phyloP scores from a whole-genome alignment of 345 rosid species.

The Boechera retrofracta region DNA sequence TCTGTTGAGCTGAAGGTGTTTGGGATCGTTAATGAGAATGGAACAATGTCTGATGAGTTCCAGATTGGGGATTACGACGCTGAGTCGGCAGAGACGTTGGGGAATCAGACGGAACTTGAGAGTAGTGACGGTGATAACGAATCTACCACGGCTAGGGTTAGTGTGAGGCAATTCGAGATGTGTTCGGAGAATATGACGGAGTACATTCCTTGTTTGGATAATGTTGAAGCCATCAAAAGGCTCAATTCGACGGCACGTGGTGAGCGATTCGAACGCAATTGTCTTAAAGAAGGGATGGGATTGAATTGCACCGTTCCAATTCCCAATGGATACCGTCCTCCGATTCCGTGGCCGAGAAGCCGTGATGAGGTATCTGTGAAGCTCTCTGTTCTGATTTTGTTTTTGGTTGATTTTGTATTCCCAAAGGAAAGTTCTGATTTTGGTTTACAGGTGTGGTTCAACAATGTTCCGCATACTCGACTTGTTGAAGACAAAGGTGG shows the following conservation, averaged over 20 bases:
- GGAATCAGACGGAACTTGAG: conserved; percentile 49
- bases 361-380: conserved; percentile 76
- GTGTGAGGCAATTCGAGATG: conserved; percentile 50
- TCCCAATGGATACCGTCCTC: conserved; percentile 72
- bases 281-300: conserved; percentile 66
- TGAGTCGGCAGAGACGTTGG: conserved; percentile 59
- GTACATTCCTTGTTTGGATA: conserved; percentile 90
- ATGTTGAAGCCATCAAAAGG: conserved; percentile 64
- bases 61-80: conserved; percentile 83
- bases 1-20: conserved; percentile 52
- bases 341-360: conserved; percentile 93
- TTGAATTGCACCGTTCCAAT: conserved; percentile 83
- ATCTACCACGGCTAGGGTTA: conserved; percentile 38
- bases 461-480: conserved; percentile 84
- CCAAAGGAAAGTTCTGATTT: conserved; percentile 23
- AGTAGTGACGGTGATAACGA: conserved; percentile 29
- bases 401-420: conserved; percentile 11
- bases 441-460: conserved; percentile 74
- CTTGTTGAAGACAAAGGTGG: conserved; percentile 96
- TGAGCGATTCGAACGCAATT: conserved; percentile 82
- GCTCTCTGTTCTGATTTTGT: conserved; percentile 5
- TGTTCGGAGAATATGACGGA: conserved; percentile 74
- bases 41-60: conserved; percentile 82
- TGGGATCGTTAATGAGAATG: conserved; percentile 80
- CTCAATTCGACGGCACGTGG: conserved; percentile 81